Evolutionary conservation across 2,329 filamentous ascomycete species (phyloP).

Genomic region (Metarhizium guizhouense): DNA sequence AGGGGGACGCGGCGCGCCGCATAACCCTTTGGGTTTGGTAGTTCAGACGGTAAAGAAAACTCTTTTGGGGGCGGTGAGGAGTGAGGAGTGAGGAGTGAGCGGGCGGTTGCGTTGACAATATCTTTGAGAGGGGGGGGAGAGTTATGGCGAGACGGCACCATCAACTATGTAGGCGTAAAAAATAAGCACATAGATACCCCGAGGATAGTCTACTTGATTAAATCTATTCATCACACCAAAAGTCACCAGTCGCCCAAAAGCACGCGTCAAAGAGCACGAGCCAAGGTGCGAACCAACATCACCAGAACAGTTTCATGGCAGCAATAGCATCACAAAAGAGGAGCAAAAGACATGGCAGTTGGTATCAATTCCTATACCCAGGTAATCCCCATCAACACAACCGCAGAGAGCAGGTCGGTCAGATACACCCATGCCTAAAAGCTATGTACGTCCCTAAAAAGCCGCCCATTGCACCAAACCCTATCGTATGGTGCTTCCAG

Average conservation of each 20-base stretch:
- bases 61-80: no score
- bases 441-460: background rate
- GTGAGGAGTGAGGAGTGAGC: no score
- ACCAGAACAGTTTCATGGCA: no score
- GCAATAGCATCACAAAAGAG: background rate
- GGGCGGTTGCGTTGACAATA: no score
- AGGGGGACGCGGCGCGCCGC: background rate
- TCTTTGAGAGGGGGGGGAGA: no score
- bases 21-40: background rate
- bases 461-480: background rate
- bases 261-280: no score
- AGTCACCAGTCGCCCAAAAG: no score
- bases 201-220: background rate
- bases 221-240: background rate
- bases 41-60: background rate
- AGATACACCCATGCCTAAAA: background rate
- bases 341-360: background rate
- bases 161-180: no score
- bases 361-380: background rate
- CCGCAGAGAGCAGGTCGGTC: background rate
- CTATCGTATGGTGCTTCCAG: background rate
- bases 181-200: background rate
- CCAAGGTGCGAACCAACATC: no score
- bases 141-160: background rate
- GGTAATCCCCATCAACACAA: background rate